phyloP scores from a whole-genome alignment of 805 yeast genomes.

The Saturnispora serradocipensis region DNA sequence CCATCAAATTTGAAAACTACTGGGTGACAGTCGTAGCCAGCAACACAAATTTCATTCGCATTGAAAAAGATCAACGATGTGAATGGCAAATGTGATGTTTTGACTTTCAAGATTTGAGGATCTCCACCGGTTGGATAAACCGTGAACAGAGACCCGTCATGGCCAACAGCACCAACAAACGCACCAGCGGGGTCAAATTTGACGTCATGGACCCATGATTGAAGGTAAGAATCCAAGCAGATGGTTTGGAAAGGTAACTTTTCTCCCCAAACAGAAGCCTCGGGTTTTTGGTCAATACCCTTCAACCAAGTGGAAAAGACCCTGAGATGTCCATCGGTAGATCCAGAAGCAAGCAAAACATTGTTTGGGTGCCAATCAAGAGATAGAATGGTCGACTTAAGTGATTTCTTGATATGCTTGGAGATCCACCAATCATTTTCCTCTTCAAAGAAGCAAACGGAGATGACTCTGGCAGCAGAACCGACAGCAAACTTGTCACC shows the following conservation, averaged over 20 bases:
- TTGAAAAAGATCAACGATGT: slow-evolving; percentile 61
- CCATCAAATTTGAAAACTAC: slow-evolving; percentile 61
- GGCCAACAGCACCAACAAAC: slow-evolving; percentile 71
- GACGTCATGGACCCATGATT: slow-evolving; percentile 90
- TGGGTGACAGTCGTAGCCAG: slow-evolving; percentile 90
- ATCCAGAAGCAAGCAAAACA: slow-evolving; percentile 80
- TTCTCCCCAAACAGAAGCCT: slow-evolving; percentile 83
- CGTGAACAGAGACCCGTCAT: slow-evolving; percentile 76
- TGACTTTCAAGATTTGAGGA: slow-evolving; percentile 48
- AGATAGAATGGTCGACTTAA: slow-evolving; percentile 74
- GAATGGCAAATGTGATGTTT: slow-evolving; percentile 72
- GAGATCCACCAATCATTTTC: slow-evolving; percentile 99
- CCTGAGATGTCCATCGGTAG: slow-evolving; percentile 87
- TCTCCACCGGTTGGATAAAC: slow-evolving; percentile 56
- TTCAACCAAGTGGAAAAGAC: slow-evolving; percentile 86
- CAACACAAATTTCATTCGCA: slow-evolving; percentile 65
- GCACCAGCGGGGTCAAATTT: slow-evolving; percentile 75
- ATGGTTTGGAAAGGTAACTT: slow-evolving; percentile 89
- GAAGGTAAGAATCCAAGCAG: slow-evolving; percentile 68
- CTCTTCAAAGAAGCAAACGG: slow-evolving; percentile 90
- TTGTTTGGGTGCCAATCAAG: slow-evolving; percentile 92
- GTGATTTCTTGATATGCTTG: slow-evolving; percentile 92
- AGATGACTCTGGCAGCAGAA: slow-evolving; percentile 86
- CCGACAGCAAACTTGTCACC: slow-evolving; percentile 98
- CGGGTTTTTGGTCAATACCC: slow-evolving; percentile 78